Conservation (phyloP, 306 rosid genomes). For the Vigna trinervia region DNA sequence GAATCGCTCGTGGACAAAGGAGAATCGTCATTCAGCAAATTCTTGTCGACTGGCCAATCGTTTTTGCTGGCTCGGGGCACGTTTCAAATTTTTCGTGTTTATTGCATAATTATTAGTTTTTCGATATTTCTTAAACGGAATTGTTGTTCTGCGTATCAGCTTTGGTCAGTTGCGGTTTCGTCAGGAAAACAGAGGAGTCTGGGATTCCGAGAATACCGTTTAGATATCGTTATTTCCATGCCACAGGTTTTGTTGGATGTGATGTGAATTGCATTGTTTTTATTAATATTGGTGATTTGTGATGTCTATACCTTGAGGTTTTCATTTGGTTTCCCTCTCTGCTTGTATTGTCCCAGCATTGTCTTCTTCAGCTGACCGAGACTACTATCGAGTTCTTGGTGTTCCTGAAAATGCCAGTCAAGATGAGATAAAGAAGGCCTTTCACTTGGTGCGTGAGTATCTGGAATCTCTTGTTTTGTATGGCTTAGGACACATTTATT, state of each 20-base stretch:
- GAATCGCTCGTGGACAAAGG: slow-evolving; percentile 46
- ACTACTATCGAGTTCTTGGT: slow-evolving; percentile 77
- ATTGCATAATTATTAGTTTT: neutral
- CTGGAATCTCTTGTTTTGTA: slow-evolving; percentile 30
- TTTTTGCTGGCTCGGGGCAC: slow-evolving; percentile 55
- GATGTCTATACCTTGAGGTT: neutral
- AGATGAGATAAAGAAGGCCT: slow-evolving; percentile 83
- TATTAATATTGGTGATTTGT: neutral
- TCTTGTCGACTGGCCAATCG: slow-evolving; percentile 47
- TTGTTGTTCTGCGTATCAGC: slow-evolving; percentile 48
- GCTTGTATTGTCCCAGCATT: slow-evolving; percentile 52
- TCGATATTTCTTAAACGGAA: neutral
- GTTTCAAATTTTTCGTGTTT: slow-evolving; percentile 3
- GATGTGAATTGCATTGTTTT: slow-evolving; percentile 24
- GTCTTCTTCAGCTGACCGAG: slow-evolving; percentile 55
- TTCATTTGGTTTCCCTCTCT: slow-evolving; percentile 30
- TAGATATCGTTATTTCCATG: slow-evolving; percentile 60
- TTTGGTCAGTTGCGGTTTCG: slow-evolving; percentile 53
- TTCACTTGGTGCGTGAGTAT: slow-evolving; percentile 65
- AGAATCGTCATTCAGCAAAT: slow-evolving; percentile 37
- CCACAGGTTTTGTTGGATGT: slow-evolving; percentile 63
- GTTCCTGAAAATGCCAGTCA: slow-evolving; percentile 70
- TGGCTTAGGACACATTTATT: neutral
- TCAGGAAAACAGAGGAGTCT: slow-evolving; percentile 46
- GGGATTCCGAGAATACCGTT: slow-evolving; percentile 39